phyloP scores from a whole-genome alignment of 495 filamentous ascomycete species.

The Penicillium herquei region DNA sequence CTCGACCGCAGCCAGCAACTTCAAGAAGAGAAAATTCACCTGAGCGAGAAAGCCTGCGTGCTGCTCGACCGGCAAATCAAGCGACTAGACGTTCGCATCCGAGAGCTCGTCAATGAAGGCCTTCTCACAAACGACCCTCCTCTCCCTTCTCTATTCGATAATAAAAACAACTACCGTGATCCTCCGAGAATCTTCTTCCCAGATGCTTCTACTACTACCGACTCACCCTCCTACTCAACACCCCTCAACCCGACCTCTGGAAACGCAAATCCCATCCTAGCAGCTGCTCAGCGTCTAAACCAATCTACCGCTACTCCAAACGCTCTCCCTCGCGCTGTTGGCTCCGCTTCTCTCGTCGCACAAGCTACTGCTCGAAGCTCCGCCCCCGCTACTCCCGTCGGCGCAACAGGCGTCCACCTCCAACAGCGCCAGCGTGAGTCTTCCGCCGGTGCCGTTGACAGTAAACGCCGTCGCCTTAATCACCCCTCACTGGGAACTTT shows the following conservation, averaged over 20 bases:
- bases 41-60: slow-evolving; percentile 73
- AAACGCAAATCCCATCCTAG: slow-evolving; percentile 41
- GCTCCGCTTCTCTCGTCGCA: slow-evolving; percentile 21
- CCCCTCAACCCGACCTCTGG: slow-evolving; percentile 42
- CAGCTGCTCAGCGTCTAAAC: slow-evolving; percentile 46
- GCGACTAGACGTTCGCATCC: slow-evolving; percentile 82
- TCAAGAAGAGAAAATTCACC: slow-evolving; percentile 81
- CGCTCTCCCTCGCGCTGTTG: slow-evolving; percentile 21
- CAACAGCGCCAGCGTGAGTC: slow-evolving; percentile 69
- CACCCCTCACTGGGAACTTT: slow-evolving; percentile 60
- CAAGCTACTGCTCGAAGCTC: slow-evolving; percentile 44
- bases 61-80: slow-evolving; percentile 87
- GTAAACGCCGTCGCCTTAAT: slow-evolving; percentile 72
- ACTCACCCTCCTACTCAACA: slow-evolving; percentile 38
- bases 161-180: slow-evolving; percentile 54
- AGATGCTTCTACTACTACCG: slow-evolving; percentile 37
- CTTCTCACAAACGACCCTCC: slow-evolving; percentile 75
- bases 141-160: slow-evolving; percentile 74
- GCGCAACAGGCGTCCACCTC: slow-evolving; percentile 55
- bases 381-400: slow-evolving; percentile 65
- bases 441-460: slow-evolving; percentile 69
- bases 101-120: slow-evolving; percentile 74
- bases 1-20: slow-evolving; percentile 69
- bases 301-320: slow-evolving; percentile 33
- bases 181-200: slow-evolving; percentile 52